Percentiles rank a stretch among this genome's conserved stretches.
phyloP scores from a whole-genome alignment of 805 yeast species.

The Yamadazyma olivae region DNA sequence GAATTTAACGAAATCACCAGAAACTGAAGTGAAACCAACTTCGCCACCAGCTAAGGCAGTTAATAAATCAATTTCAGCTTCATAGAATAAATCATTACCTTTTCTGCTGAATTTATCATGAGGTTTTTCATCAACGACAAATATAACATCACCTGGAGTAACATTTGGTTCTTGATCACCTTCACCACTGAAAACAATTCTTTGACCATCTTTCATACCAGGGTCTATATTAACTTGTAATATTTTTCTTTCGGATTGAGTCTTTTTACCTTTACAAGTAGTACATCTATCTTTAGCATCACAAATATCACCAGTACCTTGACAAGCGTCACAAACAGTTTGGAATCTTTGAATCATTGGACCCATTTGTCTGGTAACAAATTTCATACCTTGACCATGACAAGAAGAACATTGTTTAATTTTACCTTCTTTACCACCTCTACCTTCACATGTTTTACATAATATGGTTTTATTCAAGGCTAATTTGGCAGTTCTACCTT shows the following conservation, averaged over 20 bases:
- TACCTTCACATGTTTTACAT: conserved; percentile 88
- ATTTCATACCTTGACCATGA: conserved; percentile 88
- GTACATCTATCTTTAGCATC: conserved; percentile 87
- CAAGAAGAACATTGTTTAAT: conserved; percentile 85
- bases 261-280: conserved; percentile 85
- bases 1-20: conserved; percentile 87
- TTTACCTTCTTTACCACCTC: conserved; percentile 91
- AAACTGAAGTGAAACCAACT: conserved; percentile 81
- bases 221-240: conserved; percentile 92
- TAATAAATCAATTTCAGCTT: conserved; percentile 84
- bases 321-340: conserved; percentile 87
- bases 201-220: conserved; percentile 96
- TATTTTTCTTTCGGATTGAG: conserved; percentile 82
- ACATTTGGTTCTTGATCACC: conserved; percentile 96
- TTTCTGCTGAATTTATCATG: conserved; percentile 81
- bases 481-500: conserved; percentile 90
- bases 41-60: conserved; percentile 98
- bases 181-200: conserved; percentile 87
- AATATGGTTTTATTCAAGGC: conserved; percentile 89
- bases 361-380: conserved; percentile 97
- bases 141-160: conserved; percentile 95
- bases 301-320: conserved; percentile 88
- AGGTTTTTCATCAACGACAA: conserved; percentile 86
- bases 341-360: conserved; percentile 99
- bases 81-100: conserved; percentile 82